A percentile compares a stretch with the other conserved stretches of the same genome.
These are phyloP conservation scores for Fusarium kyushuense DNA, from an alignment of 2,329 filamentous ascomycete species.

Conservation along the genomic window DNA sequence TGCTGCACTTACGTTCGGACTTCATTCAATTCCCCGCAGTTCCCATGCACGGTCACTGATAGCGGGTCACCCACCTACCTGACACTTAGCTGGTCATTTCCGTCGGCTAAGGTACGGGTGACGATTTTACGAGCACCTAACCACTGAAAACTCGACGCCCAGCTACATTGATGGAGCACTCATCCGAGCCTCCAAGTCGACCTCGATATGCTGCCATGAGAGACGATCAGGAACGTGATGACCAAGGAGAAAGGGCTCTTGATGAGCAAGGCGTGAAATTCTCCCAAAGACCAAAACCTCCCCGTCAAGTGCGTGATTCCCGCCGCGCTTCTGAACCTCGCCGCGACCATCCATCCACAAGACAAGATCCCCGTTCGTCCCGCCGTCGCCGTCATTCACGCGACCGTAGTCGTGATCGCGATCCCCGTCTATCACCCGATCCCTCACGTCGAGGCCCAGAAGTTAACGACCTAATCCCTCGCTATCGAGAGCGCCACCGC, in stretches of 20 bases:
- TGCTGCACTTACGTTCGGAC: neutral
- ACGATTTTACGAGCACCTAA: constrained; percentile 44
- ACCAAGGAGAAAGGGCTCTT: constrained; percentile 54
- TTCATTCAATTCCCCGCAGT: constrained; percentile 34
- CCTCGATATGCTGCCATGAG: constrained; percentile 58
- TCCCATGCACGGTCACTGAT: constrained; percentile 35
- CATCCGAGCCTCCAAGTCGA: constrained; percentile 52
- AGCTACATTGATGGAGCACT: constrained; percentile 49
- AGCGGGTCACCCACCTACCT: constrained; percentile 34
- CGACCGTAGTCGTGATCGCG: constrained; percentile 55
- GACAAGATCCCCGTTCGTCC: constrained; percentile 50
- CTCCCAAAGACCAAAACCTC: constrained; percentile 51
- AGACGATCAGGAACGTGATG: constrained; percentile 54
- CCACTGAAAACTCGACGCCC: constrained; percentile 56
- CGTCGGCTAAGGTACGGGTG: constrained; percentile 56
- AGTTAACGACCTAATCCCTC: constrained; percentile 55
- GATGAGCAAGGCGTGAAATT: constrained; percentile 52
- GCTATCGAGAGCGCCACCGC: constrained; percentile 52
- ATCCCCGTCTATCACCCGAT: constrained; percentile 45
- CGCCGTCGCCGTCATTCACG: constrained; percentile 55
- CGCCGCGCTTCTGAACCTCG: constrained; percentile 49
- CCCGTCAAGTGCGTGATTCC: constrained; percentile 47
- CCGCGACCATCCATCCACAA: constrained; percentile 52
- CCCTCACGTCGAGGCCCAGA: constrained; percentile 48
- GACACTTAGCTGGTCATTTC: constrained; percentile 40